Percentiles rank a stretch among this genome's conserved stretches.
Conservation (phyloP, 345 rosid species). For the Acer saccharum region DNA sequence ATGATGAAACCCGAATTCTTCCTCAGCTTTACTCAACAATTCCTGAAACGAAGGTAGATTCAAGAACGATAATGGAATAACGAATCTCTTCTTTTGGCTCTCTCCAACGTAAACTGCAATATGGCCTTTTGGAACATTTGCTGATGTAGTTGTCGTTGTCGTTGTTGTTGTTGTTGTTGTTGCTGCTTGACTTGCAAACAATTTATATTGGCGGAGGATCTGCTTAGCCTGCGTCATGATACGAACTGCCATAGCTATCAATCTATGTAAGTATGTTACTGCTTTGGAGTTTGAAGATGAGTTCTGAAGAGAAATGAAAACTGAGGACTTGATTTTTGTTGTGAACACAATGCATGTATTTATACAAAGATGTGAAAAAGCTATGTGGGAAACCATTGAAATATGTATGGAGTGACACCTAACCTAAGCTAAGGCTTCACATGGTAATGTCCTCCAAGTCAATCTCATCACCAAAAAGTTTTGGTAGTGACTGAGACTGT, state of each 20-base stretch:
- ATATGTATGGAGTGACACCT: constrained; percentile 16
- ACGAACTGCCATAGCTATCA: constrained; percentile 11
- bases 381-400: not conserved
- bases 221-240: constrained; percentile 23
- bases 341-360: constrained; percentile 4
- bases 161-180: not conserved
- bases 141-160: not conserved
- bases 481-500: not conserved
- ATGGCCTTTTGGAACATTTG: constrained; percentile 25
- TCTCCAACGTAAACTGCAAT: constrained; percentile 31
- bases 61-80: constrained; percentile 31
- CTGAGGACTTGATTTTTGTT: constrained; percentile 1
- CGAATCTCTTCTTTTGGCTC: constrained; percentile 26
- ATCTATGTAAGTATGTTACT: not conserved
- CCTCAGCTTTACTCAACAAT: constrained; percentile 34
- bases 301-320: not conserved
- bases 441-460: constrained; percentile 32
- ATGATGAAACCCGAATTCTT: constrained; percentile 41
- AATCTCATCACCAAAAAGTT: constrained; percentile 1
- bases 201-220: constrained; percentile 18
- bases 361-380: constrained; percentile 6
- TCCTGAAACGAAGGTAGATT: constrained; percentile 30
- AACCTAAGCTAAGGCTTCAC: constrained; percentile 23
- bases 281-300: not conserved
- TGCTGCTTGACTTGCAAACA: constrained; percentile 7